A percentile compares a stretch with the other conserved stretches of the same genome.
Conservation (phyloP, 2,329 filamentous ascomycete genomes). For the Calcarisporium arbuscula region DNA sequence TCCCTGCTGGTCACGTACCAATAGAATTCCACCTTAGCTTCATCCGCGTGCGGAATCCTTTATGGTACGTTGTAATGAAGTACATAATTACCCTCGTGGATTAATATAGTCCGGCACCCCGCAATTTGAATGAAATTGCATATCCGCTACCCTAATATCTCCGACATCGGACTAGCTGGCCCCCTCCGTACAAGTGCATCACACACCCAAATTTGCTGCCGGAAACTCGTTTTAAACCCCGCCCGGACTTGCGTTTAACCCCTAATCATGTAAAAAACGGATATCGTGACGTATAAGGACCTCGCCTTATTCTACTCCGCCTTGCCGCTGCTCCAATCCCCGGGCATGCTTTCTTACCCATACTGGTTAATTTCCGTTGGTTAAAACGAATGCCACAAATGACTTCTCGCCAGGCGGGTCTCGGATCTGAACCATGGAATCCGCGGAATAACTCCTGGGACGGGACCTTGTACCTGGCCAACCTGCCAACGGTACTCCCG, state of each 20-base stretch:
- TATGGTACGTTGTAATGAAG: constrained; percentile 18
- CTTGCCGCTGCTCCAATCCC: constrained; percentile 1
- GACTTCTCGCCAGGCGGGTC: constrained; percentile 5
- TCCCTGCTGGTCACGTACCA: constrained; percentile 17
- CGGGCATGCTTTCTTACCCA: neutral
- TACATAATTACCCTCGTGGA: constrained; percentile 5
- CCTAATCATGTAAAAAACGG: neutral
- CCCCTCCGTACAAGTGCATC: constrained; percentile 7
- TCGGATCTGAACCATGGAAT: constrained; percentile 4
- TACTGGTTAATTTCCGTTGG: constrained; percentile 3
- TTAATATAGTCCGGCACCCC: constrained; percentile 9
- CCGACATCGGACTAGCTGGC: constrained; percentile 3
- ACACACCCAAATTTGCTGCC: constrained; percentile 8
- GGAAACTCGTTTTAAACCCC: constrained; percentile 4
- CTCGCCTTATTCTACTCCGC: neutral
- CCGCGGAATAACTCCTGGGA: neutral
- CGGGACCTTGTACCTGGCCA: neutral
- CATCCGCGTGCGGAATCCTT: constrained; percentile 13
- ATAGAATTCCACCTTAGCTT: constrained; percentile 20
- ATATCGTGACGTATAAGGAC: neutral
- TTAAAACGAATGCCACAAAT: constrained; percentile 4
- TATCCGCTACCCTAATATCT: constrained; percentile 5
- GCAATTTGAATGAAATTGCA: constrained; percentile 9
- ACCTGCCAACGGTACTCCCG: constrained; percentile 1
- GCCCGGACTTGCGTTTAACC: constrained; percentile 1